A percentile compares a stretch with the other conserved stretches of the same genome.
Evolutionary conservation across 768 basidiomycete genomes (phyloP).

Genomic region (Cantharellus cinnabarinus): DNA sequence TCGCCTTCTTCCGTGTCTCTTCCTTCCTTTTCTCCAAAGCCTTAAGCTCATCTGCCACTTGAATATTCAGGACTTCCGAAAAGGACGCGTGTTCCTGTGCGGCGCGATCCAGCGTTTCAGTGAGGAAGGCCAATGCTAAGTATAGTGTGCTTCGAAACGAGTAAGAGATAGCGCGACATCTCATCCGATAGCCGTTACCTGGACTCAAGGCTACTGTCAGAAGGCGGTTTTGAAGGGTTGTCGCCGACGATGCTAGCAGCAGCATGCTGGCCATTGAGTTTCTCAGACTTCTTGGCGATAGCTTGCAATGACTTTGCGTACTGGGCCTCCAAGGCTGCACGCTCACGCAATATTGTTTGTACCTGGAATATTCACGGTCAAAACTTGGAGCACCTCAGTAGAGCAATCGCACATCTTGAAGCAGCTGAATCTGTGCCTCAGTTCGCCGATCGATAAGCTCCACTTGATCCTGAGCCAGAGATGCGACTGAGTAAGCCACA

Average conservation of each 20-base stretch:
- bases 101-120: slow-evolving; percentile 34
- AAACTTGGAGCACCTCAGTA: neutral
- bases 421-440: neutral
- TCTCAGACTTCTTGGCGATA: slow-evolving; percentile 46
- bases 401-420: neutral
- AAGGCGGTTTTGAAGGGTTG: slow-evolving; percentile 43
- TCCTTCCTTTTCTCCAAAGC: slow-evolving; percentile 41
- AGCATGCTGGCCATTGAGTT: slow-evolving; percentile 36
- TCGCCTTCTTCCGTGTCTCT: slow-evolving; percentile 43
- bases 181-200: slow-evolving; percentile 24
- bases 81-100: slow-evolving; percentile 52
- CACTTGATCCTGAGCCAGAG: neutral
- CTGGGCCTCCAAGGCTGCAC: slow-evolving; percentile 52
- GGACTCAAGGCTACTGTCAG: slow-evolving; percentile 29
- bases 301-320: slow-evolving; percentile 52
- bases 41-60: slow-evolving; percentile 45
- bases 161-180: neutral
- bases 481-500: neutral
- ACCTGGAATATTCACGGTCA: slow-evolving; percentile 24
- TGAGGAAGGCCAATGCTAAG: slow-evolving; percentile 45
- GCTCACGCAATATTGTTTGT: slow-evolving; percentile 49
- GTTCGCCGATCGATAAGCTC: neutral
- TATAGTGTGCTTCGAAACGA: slow-evolving; percentile 38
- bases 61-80: slow-evolving; percentile 36
- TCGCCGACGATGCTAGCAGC: slow-evolving; percentile 38